Evolutionary conservation across 768 basidiomycete genomes (phyloP), one percentile per base, ranked within the genome.

Genomic region (Trametes sanguinea): DNA sequence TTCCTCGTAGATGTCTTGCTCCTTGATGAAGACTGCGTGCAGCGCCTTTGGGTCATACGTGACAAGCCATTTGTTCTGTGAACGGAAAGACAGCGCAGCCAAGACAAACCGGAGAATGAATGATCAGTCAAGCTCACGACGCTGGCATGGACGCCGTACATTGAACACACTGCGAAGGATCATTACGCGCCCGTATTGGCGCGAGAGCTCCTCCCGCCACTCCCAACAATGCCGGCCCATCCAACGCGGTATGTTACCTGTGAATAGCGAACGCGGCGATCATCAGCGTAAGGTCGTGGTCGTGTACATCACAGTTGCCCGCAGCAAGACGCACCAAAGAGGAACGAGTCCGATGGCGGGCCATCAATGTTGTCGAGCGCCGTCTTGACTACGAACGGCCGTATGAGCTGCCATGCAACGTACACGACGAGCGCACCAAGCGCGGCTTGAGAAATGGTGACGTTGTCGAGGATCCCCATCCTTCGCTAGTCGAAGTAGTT

Each of bases 1-100:
- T 51, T 71, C 65, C 13, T 68, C 61, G 33, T 59, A 72, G 2
- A 52, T 48, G 33, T 44, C 55, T 43, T 67, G 58, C 22, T 79
- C 82, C 68, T 81, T 82, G 22, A 81, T 71, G 40, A 82, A 54
- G 17, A 83, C 78, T 53, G 78, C 74, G 50, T 81, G 74, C 53
- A 83, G 50, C 1, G 81, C 82, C 46, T 74, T 76, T 1, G 81
- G 78, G 60, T 83, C 82, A 47, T 68, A 77, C 0, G 79, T 72
- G 61, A 75, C 74, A 5, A 83, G 66, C 57, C 39, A 74, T 68
- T 54, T 72, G 69, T 74, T 75, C 68, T 55, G 42, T 22, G 16
- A 33, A 37, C 7, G 4, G 10, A 7, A 39, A 37, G 22, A 22
- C 22, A 22, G 22, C 22, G 22, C 1, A 22, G 22, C 22, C 22